phyloP scores from a whole-genome alignment of 257 asterid genomes.

The Fraxinus pennsylvanica region DNA sequence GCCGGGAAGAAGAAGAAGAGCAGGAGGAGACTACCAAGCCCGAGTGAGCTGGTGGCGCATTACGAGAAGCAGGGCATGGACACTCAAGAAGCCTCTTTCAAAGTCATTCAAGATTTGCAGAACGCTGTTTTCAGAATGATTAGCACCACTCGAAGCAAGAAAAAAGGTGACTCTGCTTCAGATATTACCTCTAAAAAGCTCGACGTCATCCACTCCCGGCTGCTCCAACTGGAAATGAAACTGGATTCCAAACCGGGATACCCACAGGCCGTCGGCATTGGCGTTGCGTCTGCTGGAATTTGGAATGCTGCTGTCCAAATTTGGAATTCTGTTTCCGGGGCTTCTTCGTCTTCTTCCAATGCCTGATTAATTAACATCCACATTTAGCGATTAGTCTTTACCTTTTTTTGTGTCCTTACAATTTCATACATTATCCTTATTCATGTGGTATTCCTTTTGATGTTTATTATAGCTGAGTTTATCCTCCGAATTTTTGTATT shows the following conservation, averaged over 20 bases:
- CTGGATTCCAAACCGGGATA: constrained; percentile 82
- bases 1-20: constrained; percentile 26
- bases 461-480: background rate
- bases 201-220: constrained; percentile 64
- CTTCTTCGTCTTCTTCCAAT: constrained; percentile 37
- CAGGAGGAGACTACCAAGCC: constrained; percentile 60
- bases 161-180: constrained; percentile 8
- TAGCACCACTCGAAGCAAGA: constrained; percentile 35
- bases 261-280: constrained; percentile 68
- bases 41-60: constrained; percentile 72
- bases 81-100: constrained; percentile 75
- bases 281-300: constrained; percentile 65
- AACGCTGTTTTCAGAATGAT: constrained; percentile 60
- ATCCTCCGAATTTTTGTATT: background rate
- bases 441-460: background rate
- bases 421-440: background rate
- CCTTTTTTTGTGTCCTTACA: background rate
- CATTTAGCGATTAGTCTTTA: background rate
- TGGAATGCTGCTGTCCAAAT: constrained; percentile 51
- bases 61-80: constrained; percentile 82
- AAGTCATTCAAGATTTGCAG: constrained; percentile 84
- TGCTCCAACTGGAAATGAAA: constrained; percentile 66
- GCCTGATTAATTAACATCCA: background rate
- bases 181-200: constrained; percentile 56
- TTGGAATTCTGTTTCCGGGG: constrained; percentile 63